These are phyloP conservation scores for Fusarium sp. DNA, from an alignment of 2,329 filamentous ascomycete genomes.

Conservation along the genomic window DNA sequence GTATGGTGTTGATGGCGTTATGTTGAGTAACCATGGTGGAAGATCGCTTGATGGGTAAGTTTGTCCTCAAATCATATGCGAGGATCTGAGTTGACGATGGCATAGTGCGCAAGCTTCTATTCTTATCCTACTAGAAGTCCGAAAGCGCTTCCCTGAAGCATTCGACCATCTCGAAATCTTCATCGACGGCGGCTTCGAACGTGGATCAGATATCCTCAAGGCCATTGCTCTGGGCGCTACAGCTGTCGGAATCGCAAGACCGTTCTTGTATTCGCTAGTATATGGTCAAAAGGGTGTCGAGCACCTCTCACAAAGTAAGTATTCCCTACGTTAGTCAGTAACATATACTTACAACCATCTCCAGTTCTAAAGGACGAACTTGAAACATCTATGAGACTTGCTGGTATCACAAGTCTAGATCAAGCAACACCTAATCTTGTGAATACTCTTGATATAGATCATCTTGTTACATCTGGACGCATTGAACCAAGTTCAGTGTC, in stretches of 20 bases:
- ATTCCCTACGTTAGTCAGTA: fast-evolving
- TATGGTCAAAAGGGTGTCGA: constrained; percentile 68
- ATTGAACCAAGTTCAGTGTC: constrained; percentile 16
- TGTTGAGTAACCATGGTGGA: constrained; percentile 70
- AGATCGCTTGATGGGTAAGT: constrained; percentile 63
- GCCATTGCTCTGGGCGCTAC: constrained; percentile 65
- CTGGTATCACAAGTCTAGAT: constrained; percentile 48
- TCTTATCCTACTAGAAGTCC: constrained; percentile 64
- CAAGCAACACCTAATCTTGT: constrained; percentile 47
- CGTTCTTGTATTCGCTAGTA: constrained; percentile 64
- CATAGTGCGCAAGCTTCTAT: constrained; percentile 58
- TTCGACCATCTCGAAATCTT: constrained; percentile 64
- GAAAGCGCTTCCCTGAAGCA: constrained; percentile 61
- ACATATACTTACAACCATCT: not conserved
- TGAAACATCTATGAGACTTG: constrained; percentile 49
- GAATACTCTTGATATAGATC: constrained; percentile 50
- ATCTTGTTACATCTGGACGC: constrained; percentile 46
- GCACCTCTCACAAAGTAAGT: constrained; percentile 67
- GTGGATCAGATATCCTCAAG: constrained; percentile 67
- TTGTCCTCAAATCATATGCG: fast-evolving
- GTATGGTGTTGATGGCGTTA: constrained; percentile 64
- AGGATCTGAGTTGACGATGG: not conserved
- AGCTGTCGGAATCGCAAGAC: constrained; percentile 65
- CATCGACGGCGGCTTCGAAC: constrained; percentile 65
- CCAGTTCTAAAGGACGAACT: constrained; percentile 50